These are phyloP conservation scores for Rhizophagus prolifer DNA, from an alignment of 192 early-diverging fungal species.

Conservation along the genomic window DNA sequence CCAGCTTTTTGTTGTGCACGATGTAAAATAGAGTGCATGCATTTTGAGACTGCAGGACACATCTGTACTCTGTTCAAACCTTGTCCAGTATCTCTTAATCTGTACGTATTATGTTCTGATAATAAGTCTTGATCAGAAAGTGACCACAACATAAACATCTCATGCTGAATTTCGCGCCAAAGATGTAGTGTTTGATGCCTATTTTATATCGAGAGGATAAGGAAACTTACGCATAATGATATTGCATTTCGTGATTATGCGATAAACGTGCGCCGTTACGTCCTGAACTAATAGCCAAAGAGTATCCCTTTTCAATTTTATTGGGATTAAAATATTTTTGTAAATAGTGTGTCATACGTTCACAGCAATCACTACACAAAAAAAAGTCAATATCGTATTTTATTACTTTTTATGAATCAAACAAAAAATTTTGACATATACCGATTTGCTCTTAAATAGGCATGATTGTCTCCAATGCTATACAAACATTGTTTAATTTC, in stretches of 20 bases:
- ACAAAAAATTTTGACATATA: constrained; percentile 33
- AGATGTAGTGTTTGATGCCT: constrained; percentile 84
- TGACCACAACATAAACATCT: constrained; percentile 97
- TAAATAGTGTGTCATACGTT: constrained; percentile 83
- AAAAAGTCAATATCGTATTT: not conserved
- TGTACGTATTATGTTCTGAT: constrained; percentile 67
- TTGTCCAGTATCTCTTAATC: constrained; percentile 94
- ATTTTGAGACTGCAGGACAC: constrained; percentile 78
- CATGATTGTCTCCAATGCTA: constrained; percentile 97
- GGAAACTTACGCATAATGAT: constrained; percentile 70
- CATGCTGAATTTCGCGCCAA: constrained; percentile 95
- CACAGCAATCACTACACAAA: constrained; percentile 83
- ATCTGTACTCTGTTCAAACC: constrained; percentile 93
- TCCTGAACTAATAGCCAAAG: constrained; percentile 84
- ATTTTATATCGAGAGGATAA: not conserved
- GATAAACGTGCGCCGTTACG: constrained; percentile 82
- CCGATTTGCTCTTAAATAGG: constrained; percentile 81
- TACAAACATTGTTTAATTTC: constrained; percentile 86
- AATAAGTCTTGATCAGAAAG: constrained; percentile 89
- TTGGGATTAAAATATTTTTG: constrained; percentile 68
- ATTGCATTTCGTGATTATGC: constrained; percentile 92
- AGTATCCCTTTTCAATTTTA: constrained; percentile 56
- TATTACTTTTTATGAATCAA: not conserved
- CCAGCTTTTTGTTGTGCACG: constrained; percentile 81
- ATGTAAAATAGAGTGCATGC: constrained; percentile 89